Evolutionary conservation across 164 flowering plant genomes (phyloP).

Genomic region (Macadamia tetraphylla): DNA sequence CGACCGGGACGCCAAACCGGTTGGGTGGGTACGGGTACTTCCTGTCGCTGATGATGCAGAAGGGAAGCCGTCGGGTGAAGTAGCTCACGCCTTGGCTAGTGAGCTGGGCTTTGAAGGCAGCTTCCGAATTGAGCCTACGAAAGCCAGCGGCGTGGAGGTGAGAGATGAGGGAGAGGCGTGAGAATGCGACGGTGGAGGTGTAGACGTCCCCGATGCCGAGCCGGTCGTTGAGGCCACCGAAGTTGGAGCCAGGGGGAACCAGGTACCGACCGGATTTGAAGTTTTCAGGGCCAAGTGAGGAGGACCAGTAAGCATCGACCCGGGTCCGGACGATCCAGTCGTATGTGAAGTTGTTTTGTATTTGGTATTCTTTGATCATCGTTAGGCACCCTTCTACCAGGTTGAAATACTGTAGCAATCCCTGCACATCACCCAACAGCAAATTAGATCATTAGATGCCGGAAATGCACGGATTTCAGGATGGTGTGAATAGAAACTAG

Average conservation of each 20-base stretch:
- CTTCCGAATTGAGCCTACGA: constrained; percentile 74
- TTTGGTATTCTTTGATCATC: constrained; percentile 51
- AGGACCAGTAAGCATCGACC: constrained; percentile 86
- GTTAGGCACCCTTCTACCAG: constrained; percentile 85
- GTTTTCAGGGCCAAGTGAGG: constrained; percentile 46
- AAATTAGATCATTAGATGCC: background rate
- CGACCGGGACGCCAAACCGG: constrained; percentile 78
- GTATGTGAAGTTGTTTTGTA: constrained; percentile 54
- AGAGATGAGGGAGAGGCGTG: constrained; percentile 85
- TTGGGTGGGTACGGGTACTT: constrained; percentile 61
- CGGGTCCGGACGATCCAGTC: constrained; percentile 94
- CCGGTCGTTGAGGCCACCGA: constrained; percentile 86
- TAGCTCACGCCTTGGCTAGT: constrained; percentile 33
- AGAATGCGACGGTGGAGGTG: constrained; percentile 67
- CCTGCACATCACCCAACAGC: constrained; percentile 35
- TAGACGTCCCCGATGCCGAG: constrained; percentile 74
- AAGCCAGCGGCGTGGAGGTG: constrained; percentile 52
- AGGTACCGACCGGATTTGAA: constrained; percentile 56
- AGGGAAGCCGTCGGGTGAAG: constrained; percentile 53
- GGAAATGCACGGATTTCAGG: too few relatives aligned
- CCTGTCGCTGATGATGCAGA: constrained; percentile 76
- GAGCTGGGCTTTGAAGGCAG: constrained; percentile 82
- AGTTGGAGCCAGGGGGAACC: constrained; percentile 76
- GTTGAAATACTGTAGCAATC: constrained; percentile 76
- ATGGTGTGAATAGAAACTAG: too few relatives aligned